A percentile compares a stretch with the other conserved stretches of the same genome.
Conservation (phyloP, 129 eudicot genomes). For the Escallonia rubra region DNA sequence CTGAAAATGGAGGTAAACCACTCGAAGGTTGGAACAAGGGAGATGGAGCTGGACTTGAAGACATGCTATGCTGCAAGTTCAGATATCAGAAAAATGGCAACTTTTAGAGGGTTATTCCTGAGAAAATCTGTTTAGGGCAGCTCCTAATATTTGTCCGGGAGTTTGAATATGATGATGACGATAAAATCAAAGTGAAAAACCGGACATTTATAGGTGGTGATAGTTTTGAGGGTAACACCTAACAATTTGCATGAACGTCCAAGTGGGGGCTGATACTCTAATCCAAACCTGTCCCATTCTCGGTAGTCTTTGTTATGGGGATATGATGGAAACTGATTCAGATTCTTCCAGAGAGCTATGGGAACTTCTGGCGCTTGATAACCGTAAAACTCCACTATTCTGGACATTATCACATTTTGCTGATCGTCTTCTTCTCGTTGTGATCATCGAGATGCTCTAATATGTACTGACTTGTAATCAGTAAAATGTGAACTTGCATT, state of each 20-base stretch:
- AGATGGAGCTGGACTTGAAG: conserved; percentile 34
- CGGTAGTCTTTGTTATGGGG: not conserved
- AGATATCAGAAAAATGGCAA: not conserved
- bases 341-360: no score
- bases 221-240: not conserved
- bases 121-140: not conserved
- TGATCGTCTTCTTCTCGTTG: not conserved
- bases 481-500: not conserved
- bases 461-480: not conserved
- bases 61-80: conserved; percentile 14
- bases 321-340: no score
- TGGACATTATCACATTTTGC: no score
- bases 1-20: not conserved
- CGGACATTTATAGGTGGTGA: not conserved
- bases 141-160: not conserved
- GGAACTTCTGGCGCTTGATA: no score
- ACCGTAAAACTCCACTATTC: no score
- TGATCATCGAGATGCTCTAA: not conserved
- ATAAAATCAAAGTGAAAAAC: conserved; percentile 25
- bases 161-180: conserved; percentile 9
- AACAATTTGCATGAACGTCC: not conserved
- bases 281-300: conserved; percentile 5
- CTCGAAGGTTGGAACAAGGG: conserved; percentile 3
- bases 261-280: not conserved
- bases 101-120: not conserved